phyloP scores from a whole-genome alignment of 1,139 yeast species.

The Saccharomyces hybrid region DNA sequence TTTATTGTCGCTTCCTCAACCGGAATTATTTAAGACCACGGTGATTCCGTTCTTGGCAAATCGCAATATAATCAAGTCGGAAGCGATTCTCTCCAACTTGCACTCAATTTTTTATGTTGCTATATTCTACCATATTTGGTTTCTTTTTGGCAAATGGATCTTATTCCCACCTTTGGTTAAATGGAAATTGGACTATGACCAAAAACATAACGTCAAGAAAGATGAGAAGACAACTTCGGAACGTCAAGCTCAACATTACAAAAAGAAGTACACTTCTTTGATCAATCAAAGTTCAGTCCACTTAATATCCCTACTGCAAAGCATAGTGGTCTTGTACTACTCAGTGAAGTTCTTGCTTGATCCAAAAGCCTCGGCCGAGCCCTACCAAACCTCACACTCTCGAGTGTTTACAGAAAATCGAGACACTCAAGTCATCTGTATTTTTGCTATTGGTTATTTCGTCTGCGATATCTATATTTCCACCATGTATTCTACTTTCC shows the following conservation, averaged over 20 bases:
- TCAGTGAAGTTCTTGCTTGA: constrained; percentile 19
- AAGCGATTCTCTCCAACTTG: constrained; percentile 20
- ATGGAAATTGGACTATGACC: constrained; percentile 10
- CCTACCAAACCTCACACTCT: constrained; percentile 33
- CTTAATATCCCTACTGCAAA: constrained; percentile 30
- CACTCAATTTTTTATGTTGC: constrained; percentile 28
- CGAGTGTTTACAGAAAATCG: constrained; percentile 65
- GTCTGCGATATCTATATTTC: constrained; percentile 85
- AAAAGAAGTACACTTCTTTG: constrained; percentile 11
- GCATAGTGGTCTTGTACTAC: constrained; percentile 26
- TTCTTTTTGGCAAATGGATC: constrained; percentile 20
- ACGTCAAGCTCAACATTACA: constrained; percentile 5
- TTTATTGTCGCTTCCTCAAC: constrained; percentile 16
- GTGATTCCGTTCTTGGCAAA: constrained; percentile 14
- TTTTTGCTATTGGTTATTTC: constrained; percentile 79
- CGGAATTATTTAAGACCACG: constrained; percentile 7
- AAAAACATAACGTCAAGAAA: constrained; percentile 4
- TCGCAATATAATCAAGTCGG: constrained; percentile 17
- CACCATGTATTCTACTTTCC: constrained; percentile 48
- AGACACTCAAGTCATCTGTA: constrained; percentile 62
- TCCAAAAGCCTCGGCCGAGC: constrained; percentile 8
- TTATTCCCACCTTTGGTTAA: constrained; percentile 24
- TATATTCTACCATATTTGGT: constrained; percentile 26
- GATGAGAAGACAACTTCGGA: constrained; percentile 7
- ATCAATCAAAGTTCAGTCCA: constrained; percentile 29